Evolutionary conservation across 345 rosid genomes (phyloP), one percentile per base, ranked within the genome.

Genomic region (Euphorbia pulcherrima): DNA sequence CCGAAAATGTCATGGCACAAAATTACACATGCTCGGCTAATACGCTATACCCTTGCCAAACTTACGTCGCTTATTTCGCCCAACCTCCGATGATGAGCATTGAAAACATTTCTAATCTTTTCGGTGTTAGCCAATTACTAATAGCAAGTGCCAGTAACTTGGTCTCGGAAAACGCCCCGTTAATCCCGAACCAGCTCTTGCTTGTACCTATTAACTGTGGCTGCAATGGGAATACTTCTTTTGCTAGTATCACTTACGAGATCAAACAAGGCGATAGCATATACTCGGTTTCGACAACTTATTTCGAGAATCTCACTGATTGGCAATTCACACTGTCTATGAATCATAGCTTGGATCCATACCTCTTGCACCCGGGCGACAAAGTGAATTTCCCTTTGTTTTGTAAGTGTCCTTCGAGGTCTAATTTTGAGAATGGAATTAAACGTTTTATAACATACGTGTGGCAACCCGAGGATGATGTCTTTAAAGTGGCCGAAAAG

Each of bases 381-480:
- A 46, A 68, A 33, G 88, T 78, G 54, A 64, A 70, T 1, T 73
- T 85, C 68, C 90, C 88, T 67, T 66, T 85, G 80, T 72, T 81
- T 66, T 88, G 93, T 51, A 83, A 81, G 76, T 85, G 90, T 77
- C 90, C 88, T 68, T 81, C 85, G 0, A 69, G 60, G 55, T 44
- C 68, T 9, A 76, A 74, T 5, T 18, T 20, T 47, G 65, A 73
- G 64, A 71, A 71, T 35, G 87, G 83, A 48, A 78, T 81, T 54
- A 47, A 65, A 2, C 58, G 64, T 72, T 74, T 82, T 16, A 78
- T 85, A 57, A 84, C 86, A 52, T 85, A 84, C 50, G 85, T 84
- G 2, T 84, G 88, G 88, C 87, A 79, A 57, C 80, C 76, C 37
- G 70, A 52, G 27, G 90, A 85, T 54, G 68, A 68, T 70, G 76